Conservation (phyloP, 1,284 basidiomycete species). For the Tilletia walkeri region DNA sequence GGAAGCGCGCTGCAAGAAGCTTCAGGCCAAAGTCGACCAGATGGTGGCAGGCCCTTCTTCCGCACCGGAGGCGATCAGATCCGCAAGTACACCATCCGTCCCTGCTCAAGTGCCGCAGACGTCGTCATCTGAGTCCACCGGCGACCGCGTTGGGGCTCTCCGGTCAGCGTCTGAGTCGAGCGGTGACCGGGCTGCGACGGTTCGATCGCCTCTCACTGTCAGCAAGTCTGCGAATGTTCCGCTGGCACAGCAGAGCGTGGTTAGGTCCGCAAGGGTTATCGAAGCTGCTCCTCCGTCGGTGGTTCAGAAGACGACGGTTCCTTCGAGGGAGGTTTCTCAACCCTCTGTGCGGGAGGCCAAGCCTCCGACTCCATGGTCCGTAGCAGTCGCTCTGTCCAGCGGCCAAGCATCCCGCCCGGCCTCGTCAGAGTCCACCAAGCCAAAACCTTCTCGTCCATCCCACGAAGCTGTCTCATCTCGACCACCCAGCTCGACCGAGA, state of each 20-base stretch:
- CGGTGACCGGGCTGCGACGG: not conserved
- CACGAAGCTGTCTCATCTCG: too few species aligned
- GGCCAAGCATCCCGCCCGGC: not conserved
- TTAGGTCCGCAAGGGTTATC: too few species aligned
- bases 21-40: slow-evolving; percentile 8
- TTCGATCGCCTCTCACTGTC: not conserved
- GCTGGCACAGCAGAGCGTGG: too few species aligned
- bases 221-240: not conserved
- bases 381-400: slow-evolving; percentile 5
- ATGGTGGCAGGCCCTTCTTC: not conserved
- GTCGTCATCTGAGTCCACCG: not conserved
- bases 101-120: too few species aligned
- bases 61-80: not conserved
- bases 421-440: not conserved
- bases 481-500: not conserved
- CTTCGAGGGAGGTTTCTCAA: not conserved
- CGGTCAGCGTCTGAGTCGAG: not conserved
- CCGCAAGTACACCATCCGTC: too few species aligned
- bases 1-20: slow-evolving; percentile 6
- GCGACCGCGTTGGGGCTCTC: not conserved
- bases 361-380: slow-evolving; percentile 5
- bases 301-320: too few species aligned
- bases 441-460: not conserved
- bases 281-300: too few species aligned
- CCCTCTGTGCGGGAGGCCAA: not conserved